Evolutionary conservation across 768 basidiomycete species (phyloP), one percentile per base, ranked within the genome.

Genomic region (Clavulina sp.): DNA sequence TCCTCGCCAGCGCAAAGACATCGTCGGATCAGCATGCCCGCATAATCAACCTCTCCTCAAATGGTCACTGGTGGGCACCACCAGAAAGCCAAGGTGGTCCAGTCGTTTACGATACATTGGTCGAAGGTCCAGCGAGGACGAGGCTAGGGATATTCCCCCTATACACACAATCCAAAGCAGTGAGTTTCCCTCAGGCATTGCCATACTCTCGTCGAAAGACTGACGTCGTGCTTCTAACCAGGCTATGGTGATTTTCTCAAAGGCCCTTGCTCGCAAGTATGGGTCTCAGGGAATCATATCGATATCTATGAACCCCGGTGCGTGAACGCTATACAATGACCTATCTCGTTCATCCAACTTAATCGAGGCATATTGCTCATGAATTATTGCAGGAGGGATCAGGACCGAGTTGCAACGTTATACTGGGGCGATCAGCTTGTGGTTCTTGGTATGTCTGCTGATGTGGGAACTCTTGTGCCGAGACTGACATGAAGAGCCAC

Each of bases 251-350:
- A 64, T 74, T 3, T 59, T 69, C 9, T 63, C 72, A 3, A 56
- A 64, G 21, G 76, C 75, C 58, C 60, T 76, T 24, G 70, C 69
- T 24, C 60, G 71, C 46, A 64, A 71, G 54, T 71, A 73, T 56
- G 68, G 62, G 0, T 69, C 71, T 30, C 56, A 70, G 55, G 70
- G 69, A 5, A 69, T 78, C 50, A 64, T 77, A 0, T 69, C 69
- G 2, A 63, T 64, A 23, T 62, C 70, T 16, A 57, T 75, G 23
- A 66, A 76, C 54, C 74, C 77, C 1, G 73, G 74, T 52, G 61
- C 6, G 52, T 53, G 24, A 38, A 9, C 34, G 9, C 34, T n/a
- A n/a, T n/a, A n/a, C n/a, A n/a, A n/a, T n/a, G n/a, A n/a, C n/a
- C n/a, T n/a, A n/a, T n/a, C n/a, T n/a, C n/a, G n/a, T n/a, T n/a